These are phyloP conservation scores for Scenedesmus sp. DNA, from an alignment of 163 green algal species.

Conservation along the genomic window DNA sequence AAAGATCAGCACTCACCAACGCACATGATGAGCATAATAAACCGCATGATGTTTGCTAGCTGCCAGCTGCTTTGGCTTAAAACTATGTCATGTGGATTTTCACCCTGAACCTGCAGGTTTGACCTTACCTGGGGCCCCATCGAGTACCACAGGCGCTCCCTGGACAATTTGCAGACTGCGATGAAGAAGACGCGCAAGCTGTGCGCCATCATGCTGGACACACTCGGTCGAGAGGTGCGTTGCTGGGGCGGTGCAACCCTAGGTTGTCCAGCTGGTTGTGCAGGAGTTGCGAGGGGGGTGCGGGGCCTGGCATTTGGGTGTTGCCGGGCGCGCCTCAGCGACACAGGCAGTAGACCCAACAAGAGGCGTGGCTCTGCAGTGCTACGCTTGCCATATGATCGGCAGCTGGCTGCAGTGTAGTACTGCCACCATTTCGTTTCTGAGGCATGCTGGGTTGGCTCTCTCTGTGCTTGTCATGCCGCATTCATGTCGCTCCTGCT, in stretches of 20 bases:
- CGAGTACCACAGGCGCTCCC: constrained; percentile 83
- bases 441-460: too few relatives aligned
- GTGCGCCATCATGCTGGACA: constrained; percentile 91
- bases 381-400: too few relatives aligned
- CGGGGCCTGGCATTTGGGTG: too few relatives aligned
- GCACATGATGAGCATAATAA: background rate
- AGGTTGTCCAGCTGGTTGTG: too few relatives aligned
- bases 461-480: background rate
- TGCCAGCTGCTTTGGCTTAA: background rate
- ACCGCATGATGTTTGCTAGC: background rate
- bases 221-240: constrained; percentile 86
- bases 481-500: background rate
- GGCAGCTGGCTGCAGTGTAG: too few relatives aligned
- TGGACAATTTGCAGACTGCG: constrained; percentile 84
- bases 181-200: constrained; percentile 78
- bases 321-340: too few relatives aligned
- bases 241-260: too few relatives aligned
- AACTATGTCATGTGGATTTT: background rate
- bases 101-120: constrained; percentile 52
- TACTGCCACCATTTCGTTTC: too few relatives aligned
- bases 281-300: too few relatives aligned
- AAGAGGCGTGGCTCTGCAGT: too few relatives aligned
- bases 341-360: too few relatives aligned
- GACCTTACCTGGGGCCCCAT: constrained; percentile 78
- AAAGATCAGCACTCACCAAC: background rate